Evolutionary conservation across 176 grass and related monocot genomes (phyloP).

Genomic region (Oryza meridionalis): DNA sequence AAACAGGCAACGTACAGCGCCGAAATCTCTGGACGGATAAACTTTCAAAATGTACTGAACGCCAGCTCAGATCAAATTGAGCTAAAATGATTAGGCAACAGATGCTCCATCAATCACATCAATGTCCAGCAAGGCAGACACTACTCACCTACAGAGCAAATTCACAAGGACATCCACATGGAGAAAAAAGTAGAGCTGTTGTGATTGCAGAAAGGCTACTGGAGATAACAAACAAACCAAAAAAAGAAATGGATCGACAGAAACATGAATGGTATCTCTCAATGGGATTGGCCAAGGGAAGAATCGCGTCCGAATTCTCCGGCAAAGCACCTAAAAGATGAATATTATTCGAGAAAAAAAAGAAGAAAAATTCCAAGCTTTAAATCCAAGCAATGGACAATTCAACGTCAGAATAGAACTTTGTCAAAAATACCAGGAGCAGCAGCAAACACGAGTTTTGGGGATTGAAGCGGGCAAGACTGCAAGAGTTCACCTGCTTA

Average conservation of each 20-base stretch:
- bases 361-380: constrained; percentile 21
- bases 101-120: background rate
- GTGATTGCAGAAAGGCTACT: constrained; percentile 11
- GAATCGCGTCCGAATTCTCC: constrained; percentile 40
- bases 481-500: background rate
- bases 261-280: background rate
- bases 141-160: constrained; percentile 5
- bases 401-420: constrained; percentile 2
- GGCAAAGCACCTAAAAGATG: background rate
- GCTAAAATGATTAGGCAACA: background rate
- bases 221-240: too few relatives aligned
- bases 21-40: constrained; percentile 4
- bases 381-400: constrained; percentile 16
- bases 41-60: constrained; percentile 2
- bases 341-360: background rate
- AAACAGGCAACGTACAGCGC: constrained; percentile 20
- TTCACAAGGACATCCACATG: constrained; percentile 18
- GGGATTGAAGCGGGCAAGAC: background rate
- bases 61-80: background rate
- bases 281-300: constrained; percentile 38
- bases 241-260: constrained; percentile 18
- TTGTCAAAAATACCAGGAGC: background rate
- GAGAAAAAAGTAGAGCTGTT: background rate
- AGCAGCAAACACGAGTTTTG: constrained; percentile 11
- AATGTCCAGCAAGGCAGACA: constrained; percentile 7